A percentile compares a stretch with the other conserved stretches of the same genome.
Evolutionary conservation across 2,329 filamentous ascomycete genomes (phyloP).

Genomic region (Penicillium freii): DNA sequence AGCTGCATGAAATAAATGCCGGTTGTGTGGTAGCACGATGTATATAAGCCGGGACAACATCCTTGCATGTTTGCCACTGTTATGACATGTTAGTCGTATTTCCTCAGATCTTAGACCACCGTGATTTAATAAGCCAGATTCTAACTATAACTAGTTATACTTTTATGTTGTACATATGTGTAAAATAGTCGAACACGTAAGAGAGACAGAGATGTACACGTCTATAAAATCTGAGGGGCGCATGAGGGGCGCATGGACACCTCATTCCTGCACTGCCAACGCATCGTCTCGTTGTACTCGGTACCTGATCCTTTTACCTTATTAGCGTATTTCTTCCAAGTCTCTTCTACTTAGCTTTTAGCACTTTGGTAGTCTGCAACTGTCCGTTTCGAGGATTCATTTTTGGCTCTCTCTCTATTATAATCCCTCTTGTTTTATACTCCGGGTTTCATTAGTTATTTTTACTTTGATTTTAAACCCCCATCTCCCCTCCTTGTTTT

Average conservation of each 20-base stretch:
- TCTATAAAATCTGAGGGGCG: slow-evolving; percentile 21
- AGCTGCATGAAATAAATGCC: slow-evolving; percentile 7
- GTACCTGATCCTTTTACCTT: slow-evolving; percentile 7
- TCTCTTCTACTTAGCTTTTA: slow-evolving; percentile 7
- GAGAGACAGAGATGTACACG: background rate
- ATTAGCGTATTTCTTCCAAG: background rate
- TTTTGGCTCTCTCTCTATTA: slow-evolving; percentile 5
- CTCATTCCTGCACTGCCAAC: slow-evolving; percentile 36
- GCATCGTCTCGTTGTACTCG: slow-evolving; percentile 25
- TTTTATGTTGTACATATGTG: background rate
- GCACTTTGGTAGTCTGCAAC: slow-evolving; percentile 25
- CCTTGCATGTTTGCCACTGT: slow-evolving; percentile 6
- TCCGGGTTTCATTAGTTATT: background rate
- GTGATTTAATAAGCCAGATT: background rate
- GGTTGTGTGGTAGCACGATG: background rate
- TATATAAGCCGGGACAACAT: background rate
- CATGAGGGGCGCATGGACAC: slow-evolving; percentile 30
- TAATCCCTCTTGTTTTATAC: slow-evolving; percentile 5
- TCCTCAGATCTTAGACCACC: background rate
- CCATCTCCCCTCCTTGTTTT: slow-evolving; percentile 5
- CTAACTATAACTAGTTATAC: background rate
- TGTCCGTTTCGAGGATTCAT: slow-evolving; percentile 31
- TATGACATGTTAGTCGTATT: background rate
- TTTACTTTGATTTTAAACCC: slow-evolving; percentile 7
- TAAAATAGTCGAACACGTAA: background rate